A percentile compares a stretch with the other conserved stretches of the same genome.
Conservation (phyloP, 768 basidiomycete species). For the Russula foetens region DNA sequence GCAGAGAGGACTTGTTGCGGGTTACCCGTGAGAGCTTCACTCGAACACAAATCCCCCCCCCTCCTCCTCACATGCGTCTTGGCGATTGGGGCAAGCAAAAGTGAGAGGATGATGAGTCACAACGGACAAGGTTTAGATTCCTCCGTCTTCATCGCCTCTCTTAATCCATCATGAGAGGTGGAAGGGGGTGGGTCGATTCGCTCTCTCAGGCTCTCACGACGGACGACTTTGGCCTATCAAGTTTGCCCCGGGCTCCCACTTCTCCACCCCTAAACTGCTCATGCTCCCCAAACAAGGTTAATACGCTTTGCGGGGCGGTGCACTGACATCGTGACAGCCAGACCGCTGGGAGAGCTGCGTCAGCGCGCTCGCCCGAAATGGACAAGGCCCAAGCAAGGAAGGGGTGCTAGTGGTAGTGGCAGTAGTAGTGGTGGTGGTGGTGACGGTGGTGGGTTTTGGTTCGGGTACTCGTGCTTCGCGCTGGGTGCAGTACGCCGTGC, state of each 20-base stretch:
- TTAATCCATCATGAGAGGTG: not conserved
- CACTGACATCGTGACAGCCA: no score
- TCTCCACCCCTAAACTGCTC: no score
- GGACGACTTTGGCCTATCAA: not conserved
- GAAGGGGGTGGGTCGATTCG: not conserved
- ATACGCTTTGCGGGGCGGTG: no score
- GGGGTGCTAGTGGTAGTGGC: not conserved
- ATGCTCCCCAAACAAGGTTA: no score
- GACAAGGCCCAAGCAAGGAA: not conserved
- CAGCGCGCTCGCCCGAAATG: not conserved
- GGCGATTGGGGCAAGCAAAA: not conserved
- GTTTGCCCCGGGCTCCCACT: no score
- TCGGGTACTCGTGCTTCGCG: no score
- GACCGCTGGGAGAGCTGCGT: no score
- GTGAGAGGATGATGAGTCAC: not conserved
- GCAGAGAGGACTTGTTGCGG: not conserved
- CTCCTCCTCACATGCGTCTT: not conserved
- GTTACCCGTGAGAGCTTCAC: not conserved
- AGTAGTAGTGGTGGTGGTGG: no score
- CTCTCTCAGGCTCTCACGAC: not conserved
- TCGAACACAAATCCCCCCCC: not conserved
- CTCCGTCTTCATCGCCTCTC: not conserved
- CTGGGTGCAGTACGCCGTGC: not conserved
- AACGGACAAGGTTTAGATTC: conserved; percentile 1
- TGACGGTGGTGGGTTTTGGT: no score